Evolutionary conservation across 2,329 filamentous ascomycete species (phyloP).

Genomic region (Zymoseptoria brevis): DNA sequence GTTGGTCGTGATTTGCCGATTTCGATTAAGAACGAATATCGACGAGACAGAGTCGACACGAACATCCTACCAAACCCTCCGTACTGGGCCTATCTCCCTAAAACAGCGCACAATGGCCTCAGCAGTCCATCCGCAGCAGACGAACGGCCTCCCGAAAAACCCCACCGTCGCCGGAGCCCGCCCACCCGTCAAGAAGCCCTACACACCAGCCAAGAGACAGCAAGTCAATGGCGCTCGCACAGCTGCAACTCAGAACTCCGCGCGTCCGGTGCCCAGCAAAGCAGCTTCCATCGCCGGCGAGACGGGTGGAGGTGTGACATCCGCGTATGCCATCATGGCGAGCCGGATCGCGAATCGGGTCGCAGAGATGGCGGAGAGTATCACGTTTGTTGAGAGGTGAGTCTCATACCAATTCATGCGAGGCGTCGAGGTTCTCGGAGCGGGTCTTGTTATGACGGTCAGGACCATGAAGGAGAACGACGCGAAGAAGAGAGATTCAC

Average conservation of each 20-base stretch:
- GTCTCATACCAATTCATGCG: not conserved
- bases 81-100: not conserved
- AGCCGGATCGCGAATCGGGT: slow-evolving; percentile 44
- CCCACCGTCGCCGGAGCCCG: slow-evolving; percentile 5
- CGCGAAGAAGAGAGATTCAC: not conserved
- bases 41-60: not conserved
- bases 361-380: slow-evolving; percentile 47
- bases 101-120: slow-evolving; percentile 12
- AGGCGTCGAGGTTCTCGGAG: too few relatives aligned
- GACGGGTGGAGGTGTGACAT: slow-evolving; percentile 27
- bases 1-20: not conserved
- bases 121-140: slow-evolving; percentile 13
- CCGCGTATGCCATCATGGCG: slow-evolving; percentile 46
- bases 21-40: not conserved
- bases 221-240: slow-evolving; percentile 14
- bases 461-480: too few relatives aligned
- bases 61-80: not conserved
- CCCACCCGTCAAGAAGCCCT: slow-evolving; percentile 17
- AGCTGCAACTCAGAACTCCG: slow-evolving; percentile 17
- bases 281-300: slow-evolving; percentile 29
- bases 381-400: slow-evolving; percentile 43
- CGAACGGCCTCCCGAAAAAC: slow-evolving; percentile 23
- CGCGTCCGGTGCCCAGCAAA: slow-evolving; percentile 25
- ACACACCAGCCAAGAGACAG: slow-evolving; percentile 13
- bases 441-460: too few relatives aligned